Percentiles rank a stretch among this genome's conserved stretches.
These are phyloP conservation scores for Suhomyces anneliseae DNA, from an alignment of 1,139 yeast species.

Conservation along the genomic window DNA sequence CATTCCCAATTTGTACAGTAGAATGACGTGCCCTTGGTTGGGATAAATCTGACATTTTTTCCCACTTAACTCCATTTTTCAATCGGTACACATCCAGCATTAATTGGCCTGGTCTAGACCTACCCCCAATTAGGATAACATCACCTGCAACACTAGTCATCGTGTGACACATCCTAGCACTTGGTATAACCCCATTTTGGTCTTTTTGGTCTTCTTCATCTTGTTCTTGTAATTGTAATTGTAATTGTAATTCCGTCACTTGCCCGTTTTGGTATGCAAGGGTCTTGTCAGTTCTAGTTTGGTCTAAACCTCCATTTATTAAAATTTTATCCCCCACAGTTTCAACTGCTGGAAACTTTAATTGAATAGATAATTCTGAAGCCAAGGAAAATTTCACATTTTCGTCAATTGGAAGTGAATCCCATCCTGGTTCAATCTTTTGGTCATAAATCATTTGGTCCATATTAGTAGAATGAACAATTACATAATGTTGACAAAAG, in stretches of 20 bases:
- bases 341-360: constrained; percentile 52
- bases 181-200: constrained; percentile 19
- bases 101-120: constrained; percentile 57
- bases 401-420: constrained; percentile 4
- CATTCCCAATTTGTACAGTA: constrained; percentile 33
- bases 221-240: neutral
- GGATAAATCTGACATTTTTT: constrained; percentile 44
- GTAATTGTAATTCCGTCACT: neutral
- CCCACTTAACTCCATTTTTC: constrained; percentile 36
- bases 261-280: constrained; percentile 14
- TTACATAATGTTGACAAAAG: constrained; percentile 74
- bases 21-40: constrained; percentile 56
- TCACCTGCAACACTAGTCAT: constrained; percentile 34
- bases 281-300: constrained; percentile 35
- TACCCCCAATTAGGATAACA: constrained; percentile 62
- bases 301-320: constrained; percentile 57
- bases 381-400: constrained; percentile 9
- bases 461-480: constrained; percentile 61
- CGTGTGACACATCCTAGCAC: constrained; percentile 63
- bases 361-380: constrained; percentile 20
- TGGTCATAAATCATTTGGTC: constrained; percentile 6
- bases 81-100: constrained; percentile 34
- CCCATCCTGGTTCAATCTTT: neutral
- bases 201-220: neutral
- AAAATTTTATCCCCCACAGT: constrained; percentile 24